Percentiles rank a stretch among this genome's conserved stretches.
These are phyloP conservation scores for Akanthomyces uredinophilus DNA, from an alignment of 2,329 filamentous ascomycete genomes.

Conservation along the genomic window DNA sequence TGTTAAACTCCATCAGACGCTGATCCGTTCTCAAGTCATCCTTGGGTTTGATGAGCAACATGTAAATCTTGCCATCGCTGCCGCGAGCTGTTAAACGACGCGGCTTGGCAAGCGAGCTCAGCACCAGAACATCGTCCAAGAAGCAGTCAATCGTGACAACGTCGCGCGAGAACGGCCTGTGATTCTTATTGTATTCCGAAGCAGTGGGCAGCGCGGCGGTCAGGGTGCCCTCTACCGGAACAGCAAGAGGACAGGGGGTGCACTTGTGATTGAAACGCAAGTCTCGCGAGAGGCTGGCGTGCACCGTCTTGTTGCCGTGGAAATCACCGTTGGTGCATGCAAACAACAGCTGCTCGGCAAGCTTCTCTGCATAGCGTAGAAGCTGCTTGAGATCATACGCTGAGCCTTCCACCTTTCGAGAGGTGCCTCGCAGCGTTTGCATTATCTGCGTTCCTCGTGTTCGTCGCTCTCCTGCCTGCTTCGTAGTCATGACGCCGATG, in stretches of 20 bases:
- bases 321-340: constrained; percentile 74
- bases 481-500: constrained; percentile 79
- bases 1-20: constrained; percentile 98
- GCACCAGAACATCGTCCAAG: constrained; percentile 79
- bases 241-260: constrained; percentile 78
- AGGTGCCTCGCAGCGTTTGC: constrained; percentile 40
- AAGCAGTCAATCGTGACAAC: constrained; percentile 78
- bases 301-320: constrained; percentile 60
- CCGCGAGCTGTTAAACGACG: constrained; percentile 83
- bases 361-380: constrained; percentile 72
- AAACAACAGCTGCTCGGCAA: constrained; percentile 74
- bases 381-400: constrained; percentile 61
- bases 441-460: constrained; percentile 49
- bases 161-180: constrained; percentile 83
- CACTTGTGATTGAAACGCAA: constrained; percentile 80
- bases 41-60: constrained; percentile 93
- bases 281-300: constrained; percentile 70
- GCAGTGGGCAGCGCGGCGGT: constrained; percentile 72
- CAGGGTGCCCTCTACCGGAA: constrained; percentile 81
- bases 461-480: constrained; percentile 61
- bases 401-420: constrained; percentile 47
- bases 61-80: constrained; percentile 83
- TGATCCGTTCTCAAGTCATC: constrained; percentile 97
- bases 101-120: constrained; percentile 88
- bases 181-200: constrained; percentile 67